Evolutionary conservation across 352 stramenopile species (phyloP).

Genomic region (Phytophthora ramorum): DNA sequence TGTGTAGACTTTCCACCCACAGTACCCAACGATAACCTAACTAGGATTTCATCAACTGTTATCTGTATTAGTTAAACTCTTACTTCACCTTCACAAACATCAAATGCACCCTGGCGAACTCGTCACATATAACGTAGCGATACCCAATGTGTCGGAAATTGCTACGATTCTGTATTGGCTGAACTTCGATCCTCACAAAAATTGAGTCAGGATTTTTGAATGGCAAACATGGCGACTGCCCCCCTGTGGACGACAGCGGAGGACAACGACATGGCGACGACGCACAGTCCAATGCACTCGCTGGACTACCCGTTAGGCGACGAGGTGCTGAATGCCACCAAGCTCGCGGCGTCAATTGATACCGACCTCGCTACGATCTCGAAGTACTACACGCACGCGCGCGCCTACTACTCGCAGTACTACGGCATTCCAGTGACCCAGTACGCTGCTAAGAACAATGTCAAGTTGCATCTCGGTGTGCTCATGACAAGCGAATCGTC

Average conservation of each 20-base stretch:
- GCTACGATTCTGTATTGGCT: too few relatives aligned
- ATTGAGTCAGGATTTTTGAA: too few relatives aligned
- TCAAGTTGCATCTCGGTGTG: constrained; percentile 65
- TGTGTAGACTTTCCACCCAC: constrained; percentile 12
- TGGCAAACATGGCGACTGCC: too few relatives aligned
- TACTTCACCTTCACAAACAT: too few relatives aligned
- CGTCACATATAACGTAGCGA: too few relatives aligned
- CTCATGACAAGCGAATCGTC: constrained; percentile 58
- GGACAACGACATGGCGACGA: constrained; percentile 46
- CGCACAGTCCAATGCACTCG: constrained; percentile 66
- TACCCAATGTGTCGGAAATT: too few relatives aligned
- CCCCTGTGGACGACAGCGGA: not conserved
- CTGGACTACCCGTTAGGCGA: constrained; percentile 49
- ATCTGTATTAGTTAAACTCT: too few relatives aligned
- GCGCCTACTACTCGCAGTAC: constrained; percentile 67
- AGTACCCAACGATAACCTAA: too few relatives aligned
- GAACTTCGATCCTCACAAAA: too few relatives aligned
- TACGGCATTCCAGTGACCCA: constrained; percentile 49
- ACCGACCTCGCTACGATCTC: constrained; percentile 54
- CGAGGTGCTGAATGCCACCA: constrained; percentile 23
- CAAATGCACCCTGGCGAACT: too few relatives aligned
- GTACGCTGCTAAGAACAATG: constrained; percentile 51
- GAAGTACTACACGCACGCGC: constrained; percentile 53
- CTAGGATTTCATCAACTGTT: too few relatives aligned
- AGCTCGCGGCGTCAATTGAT: constrained; percentile 42